phyloP scores from a whole-genome alignment of 1,284 basidiomycete species.

The Lignosus rhinocerotis region DNA sequence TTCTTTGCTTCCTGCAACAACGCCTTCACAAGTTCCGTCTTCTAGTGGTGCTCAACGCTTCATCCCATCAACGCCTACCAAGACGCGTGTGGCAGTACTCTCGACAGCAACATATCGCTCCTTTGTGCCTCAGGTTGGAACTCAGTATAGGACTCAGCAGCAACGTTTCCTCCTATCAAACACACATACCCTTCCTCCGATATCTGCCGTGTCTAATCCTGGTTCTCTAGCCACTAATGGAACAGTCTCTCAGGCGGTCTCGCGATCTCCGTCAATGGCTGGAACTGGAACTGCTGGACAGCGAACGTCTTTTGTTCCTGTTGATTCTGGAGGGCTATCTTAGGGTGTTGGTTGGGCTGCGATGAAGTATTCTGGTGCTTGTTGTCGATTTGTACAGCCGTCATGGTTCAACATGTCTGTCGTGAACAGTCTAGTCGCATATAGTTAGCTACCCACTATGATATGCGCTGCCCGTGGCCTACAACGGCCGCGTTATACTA shows the following conservation, averaged over 20 bases:
- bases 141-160: constrained; percentile 17
- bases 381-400: not conserved
- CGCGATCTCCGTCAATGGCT: constrained; percentile 15
- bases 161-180: constrained; percentile 18
- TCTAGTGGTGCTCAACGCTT: constrained; percentile 19
- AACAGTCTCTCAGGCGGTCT: constrained; percentile 1
- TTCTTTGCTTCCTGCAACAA: constrained; percentile 14
- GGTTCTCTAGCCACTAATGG: constrained; percentile 3
- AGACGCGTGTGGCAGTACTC: constrained; percentile 8
- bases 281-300: constrained; percentile 19
- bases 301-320: constrained; percentile 23
- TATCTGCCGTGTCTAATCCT: constrained; percentile 7
- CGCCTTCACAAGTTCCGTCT: constrained; percentile 12
- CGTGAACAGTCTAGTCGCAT: not conserved
- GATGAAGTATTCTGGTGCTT: not conserved
- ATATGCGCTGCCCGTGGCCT: no score
- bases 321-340: constrained; percentile 1
- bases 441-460: not conserved
- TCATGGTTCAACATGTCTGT: not conserved
- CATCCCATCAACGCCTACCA: constrained; percentile 16
- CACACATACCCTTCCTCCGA: constrained; percentile 2
- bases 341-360: not conserved
- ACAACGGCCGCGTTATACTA: no score
- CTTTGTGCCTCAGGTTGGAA: constrained; percentile 2
- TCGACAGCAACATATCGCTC: constrained; percentile 20